Evolutionary conservation across 2,329 filamentous ascomycete species (phyloP), one percentile per base, ranked within the genome.

Genomic region (Rhynchosporium secalis): DNA sequence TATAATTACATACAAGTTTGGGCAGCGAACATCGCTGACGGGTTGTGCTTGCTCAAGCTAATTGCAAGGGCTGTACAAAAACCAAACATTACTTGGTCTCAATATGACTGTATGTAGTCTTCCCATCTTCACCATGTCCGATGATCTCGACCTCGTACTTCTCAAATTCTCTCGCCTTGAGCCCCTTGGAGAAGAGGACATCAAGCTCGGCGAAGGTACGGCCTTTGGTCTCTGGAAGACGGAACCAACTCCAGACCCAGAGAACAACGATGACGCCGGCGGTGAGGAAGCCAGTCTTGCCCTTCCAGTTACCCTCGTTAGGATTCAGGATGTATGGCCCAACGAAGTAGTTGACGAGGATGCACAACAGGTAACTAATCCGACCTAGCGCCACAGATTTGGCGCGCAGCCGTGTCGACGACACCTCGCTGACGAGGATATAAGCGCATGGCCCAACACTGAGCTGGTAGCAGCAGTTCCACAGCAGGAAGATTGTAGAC

Each of bases 161-260:
- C 33, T 36, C 33, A 36, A 36, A 36, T 36, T 36, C 33, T 10
- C 33, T 36, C 33, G 33, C 33, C 33, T 36, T 36, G 33, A 36
- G 33, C 33, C 33, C 33, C 33, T 36, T 36, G 33, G 33, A 36
- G 33, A 36, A 36, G 33, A 36, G 33, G 33, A 36, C 33, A 36
- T 36, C 33, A 36, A 36, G 33, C 33, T 36, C 33, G 33, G 33
- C 33, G 33, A 36, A 36, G 33, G 33, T 36, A 10, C 33, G 33
- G 33, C 33, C 33, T 36, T 36, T 36, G 40, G 77, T 77, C 70
- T 81, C 79, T 33, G 77, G 77, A 6, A 83, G 75, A n/a, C 79
- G 79, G 68, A 81, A 81, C 62, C 75, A 82, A 0, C 80, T 80
- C 77, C 83, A 86, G 0, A 77, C 15, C 73, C 69, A 62, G 67